Evolutionary conservation across 805 yeast species (phyloP).

Genomic region (Wickerhamomyces chambardii): DNA sequence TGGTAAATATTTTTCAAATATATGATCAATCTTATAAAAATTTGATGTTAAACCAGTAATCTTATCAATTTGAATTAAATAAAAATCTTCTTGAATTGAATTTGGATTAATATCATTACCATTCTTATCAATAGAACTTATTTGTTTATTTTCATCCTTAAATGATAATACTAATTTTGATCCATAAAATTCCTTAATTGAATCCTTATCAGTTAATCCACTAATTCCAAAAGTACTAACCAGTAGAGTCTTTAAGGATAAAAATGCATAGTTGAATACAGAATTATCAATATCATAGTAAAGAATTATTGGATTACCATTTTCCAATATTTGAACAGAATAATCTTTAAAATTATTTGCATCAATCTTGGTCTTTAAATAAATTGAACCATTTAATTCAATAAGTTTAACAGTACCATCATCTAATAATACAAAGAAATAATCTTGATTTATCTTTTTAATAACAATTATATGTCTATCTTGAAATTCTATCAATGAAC

Average conservation of each 20-base stretch:
- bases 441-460: background rate
- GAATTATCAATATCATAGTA: slow-evolving; percentile 3
- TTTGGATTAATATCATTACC: no score
- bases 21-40: background rate
- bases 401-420: slow-evolving; percentile 7
- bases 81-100: slow-evolving; percentile 1
- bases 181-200: slow-evolving; percentile 14
- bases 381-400: slow-evolving; percentile 1
- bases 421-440: slow-evolving; percentile 4
- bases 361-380: slow-evolving; percentile 2
- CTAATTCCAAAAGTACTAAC: background rate
- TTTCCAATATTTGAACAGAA: slow-evolving; percentile 2
- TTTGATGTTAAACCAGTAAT: slow-evolving; percentile 5
- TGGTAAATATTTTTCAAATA: slow-evolving; percentile 5
- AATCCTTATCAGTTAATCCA: background rate
- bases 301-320: slow-evolving; percentile 9
- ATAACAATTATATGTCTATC: slow-evolving; percentile 2
- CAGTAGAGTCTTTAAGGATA: slow-evolving; percentile 12
- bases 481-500: slow-evolving; percentile 6
- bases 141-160: slow-evolving; percentile 1
- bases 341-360: slow-evolving; percentile 3
- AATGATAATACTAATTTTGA: slow-evolving; percentile 12
- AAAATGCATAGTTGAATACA: slow-evolving; percentile 9
- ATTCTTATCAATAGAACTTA: slow-evolving; percentile 5
- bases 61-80: slow-evolving; percentile 5